A percentile compares a stretch with the other conserved stretches of the same genome.
Conservation (phyloP, 495 filamentous ascomycete genomes). For the Cercophora scortea region DNA sequence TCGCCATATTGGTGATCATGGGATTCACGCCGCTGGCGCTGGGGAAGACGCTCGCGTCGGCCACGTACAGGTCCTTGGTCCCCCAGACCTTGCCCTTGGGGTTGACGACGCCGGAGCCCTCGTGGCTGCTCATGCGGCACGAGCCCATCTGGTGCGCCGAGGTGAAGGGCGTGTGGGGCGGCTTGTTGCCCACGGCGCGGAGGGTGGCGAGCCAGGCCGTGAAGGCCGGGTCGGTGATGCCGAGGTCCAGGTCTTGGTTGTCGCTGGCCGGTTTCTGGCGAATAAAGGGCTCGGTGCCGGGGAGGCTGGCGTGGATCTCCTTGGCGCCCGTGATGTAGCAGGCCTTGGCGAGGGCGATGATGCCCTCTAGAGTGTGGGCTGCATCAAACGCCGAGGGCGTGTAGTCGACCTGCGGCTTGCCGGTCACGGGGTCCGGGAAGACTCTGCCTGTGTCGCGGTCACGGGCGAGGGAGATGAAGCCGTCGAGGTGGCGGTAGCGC, state of each 20-base stretch:
- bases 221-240: constrained; percentile 60
- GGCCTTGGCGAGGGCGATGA: constrained; percentile 66
- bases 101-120: constrained; percentile 64
- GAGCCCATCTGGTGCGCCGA: constrained; percentile 89
- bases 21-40: constrained; percentile 88
- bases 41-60: constrained; percentile 85
- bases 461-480: constrained; percentile 61
- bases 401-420: constrained; percentile 58
- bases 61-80: constrained; percentile 62
- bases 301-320: constrained; percentile 60
- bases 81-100: constrained; percentile 71
- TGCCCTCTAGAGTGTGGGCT: constrained; percentile 59
- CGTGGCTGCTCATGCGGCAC: constrained; percentile 66
- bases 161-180: constrained; percentile 35
- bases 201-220: constrained; percentile 59
- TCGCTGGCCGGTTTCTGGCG: constrained; percentile 28
- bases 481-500: constrained; percentile 53
- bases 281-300: constrained; percentile 58
- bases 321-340: constrained; percentile 65
- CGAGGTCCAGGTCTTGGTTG: constrained; percentile 26
- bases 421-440: constrained; percentile 63
- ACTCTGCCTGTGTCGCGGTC: constrained; percentile 69
- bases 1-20: constrained; percentile 88
- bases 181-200: constrained; percentile 39
- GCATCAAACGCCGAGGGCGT: constrained; percentile 61